A percentile compares a stretch with the other conserved stretches of the same genome.
These are phyloP conservation scores for Hirsutella thompsonii DNA, from an alignment of 2,329 filamentous ascomycete species.

Conservation along the genomic window DNA sequence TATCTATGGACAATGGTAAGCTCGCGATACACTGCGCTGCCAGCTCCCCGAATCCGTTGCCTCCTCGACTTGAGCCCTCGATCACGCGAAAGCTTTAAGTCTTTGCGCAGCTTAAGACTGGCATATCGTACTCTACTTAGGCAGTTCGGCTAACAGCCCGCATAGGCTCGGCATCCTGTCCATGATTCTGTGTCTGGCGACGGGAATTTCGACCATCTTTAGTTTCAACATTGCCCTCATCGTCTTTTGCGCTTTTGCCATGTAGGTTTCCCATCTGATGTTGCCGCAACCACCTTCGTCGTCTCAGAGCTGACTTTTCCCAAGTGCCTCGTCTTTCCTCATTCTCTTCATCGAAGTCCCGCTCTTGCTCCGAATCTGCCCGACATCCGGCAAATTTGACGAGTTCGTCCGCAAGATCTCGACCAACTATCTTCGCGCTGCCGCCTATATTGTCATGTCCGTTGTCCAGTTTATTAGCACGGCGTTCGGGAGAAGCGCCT, in stretches of 20 bases:
- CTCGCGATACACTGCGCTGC: conserved; percentile 4
- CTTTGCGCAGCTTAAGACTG: no score
- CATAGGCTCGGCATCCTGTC: conserved; percentile 54
- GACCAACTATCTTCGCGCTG: conserved; percentile 93
- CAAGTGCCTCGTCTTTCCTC: conserved; percentile 55
- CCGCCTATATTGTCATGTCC: conserved; percentile 71
- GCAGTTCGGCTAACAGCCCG: not conserved
- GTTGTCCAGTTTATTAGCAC: conserved; percentile 76
- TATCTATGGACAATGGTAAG: conserved; percentile 68
- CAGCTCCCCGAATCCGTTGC: not conserved
- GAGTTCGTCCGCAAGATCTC: conserved; percentile 80
- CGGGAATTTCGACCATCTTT: conserved; percentile 57
- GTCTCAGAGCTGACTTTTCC: no score
- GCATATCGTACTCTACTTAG: no score
- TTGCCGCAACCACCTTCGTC: no score
- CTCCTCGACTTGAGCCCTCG: no score
- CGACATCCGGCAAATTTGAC: conserved; percentile 84
- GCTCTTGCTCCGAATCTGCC: conserved; percentile 92
- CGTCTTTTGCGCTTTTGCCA: conserved; percentile 37
- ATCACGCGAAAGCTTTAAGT: no score
- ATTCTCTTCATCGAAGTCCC: conserved; percentile 85
- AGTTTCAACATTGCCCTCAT: conserved; percentile 34
- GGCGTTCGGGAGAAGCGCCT: conserved; percentile 47
- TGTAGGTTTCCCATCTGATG: conserved; percentile 28
- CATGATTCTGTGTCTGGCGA: conserved; percentile 58